Evolutionary conservation across 805 yeast species (phyloP), one percentile per base, ranked within the genome.

Genomic region (Ogataea parapolymorpha): DNA sequence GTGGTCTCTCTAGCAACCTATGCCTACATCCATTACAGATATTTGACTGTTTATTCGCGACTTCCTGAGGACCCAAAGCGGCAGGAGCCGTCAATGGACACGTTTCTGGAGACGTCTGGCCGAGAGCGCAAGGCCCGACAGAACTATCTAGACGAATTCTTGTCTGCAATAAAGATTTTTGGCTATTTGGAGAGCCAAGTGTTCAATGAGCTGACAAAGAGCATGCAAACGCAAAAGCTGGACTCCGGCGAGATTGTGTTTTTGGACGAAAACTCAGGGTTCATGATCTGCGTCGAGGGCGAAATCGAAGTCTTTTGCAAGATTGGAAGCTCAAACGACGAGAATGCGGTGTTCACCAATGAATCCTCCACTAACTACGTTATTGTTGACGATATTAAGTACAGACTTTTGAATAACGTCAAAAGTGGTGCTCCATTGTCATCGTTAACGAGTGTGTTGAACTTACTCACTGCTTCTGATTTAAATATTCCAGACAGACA

Each of bases 231-330:
- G 1, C 88, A 87, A 56, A 83, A 85, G 45, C 60, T 91, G 27
- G 80, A 80, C 20, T 74, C 77, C 5, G 91, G 87, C 26, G 98
- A 91, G 58, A 72, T 84, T 8, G 65, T 93, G 25, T 72, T 79
- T 35, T 63, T 91, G 28, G 87, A 85, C 46, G 75, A 80, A 5
- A 37, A 46, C 10, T 67, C 83, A 6, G 98, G 98, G 1, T 90
- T 93, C 54, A 80, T 93, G 26, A 85, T 93, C 32, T 95, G 91
- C 16, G 95, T 90, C 1, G 97, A 90, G 52, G 99, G 99, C 1
- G 74, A 80, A 10, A 77, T 91, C 35, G 89, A 86, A 55, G 85
- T 93, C 0, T 88, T 75, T 56, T 79, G 82, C 33, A 77, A 76
- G 46, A 65, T 82, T 2, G 68, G 70, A 26, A 56, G 53, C 26